Conservation (phyloP, 192 early-diverging fungal species). For the Lobosporangium transversale region DNA sequence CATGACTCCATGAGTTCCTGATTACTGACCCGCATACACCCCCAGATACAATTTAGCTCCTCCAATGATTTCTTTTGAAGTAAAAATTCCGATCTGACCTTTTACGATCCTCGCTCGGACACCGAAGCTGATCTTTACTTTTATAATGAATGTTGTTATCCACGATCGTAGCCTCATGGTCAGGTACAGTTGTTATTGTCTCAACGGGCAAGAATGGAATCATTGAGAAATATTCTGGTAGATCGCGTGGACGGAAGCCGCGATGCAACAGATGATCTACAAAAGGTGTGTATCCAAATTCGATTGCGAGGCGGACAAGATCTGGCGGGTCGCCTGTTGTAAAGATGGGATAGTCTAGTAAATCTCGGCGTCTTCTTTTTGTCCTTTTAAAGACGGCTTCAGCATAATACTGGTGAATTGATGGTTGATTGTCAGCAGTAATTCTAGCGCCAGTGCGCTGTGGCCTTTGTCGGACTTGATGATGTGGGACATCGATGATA, state of each 20-base stretch:
- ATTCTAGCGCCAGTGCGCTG: too few relatives aligned
- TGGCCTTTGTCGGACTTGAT: too few relatives aligned
- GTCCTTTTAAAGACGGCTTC: not conserved
- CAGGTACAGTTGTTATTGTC: not conserved
- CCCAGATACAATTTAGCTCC: constrained; percentile 45
- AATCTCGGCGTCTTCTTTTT: constrained; percentile 32
- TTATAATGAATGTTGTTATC: not conserved
- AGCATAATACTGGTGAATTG: not conserved
- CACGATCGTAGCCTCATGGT: not conserved
- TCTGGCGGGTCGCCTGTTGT: constrained; percentile 47
- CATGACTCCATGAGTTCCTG: constrained; percentile 44
- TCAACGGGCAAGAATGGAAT: constrained; percentile 24
- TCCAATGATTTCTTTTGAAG: constrained; percentile 16
- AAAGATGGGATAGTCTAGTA: constrained; percentile 45
- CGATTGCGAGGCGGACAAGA: constrained; percentile 33
- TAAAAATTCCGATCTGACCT: not conserved
- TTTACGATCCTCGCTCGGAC: too few relatives aligned
- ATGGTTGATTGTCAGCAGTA: too few relatives aligned
- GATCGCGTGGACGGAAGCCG: constrained; percentile 42
- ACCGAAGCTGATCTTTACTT: too few relatives aligned
- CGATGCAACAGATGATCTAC: constrained; percentile 39
- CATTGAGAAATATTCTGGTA: constrained; percentile 35
- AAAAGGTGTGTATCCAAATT: constrained; percentile 46
- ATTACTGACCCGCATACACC: constrained; percentile 29
- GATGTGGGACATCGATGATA: too few relatives aligned